Evolutionary conservation across 768 basidiomycete species (phyloP).

Genomic region (Trametes cinnabarina): DNA sequence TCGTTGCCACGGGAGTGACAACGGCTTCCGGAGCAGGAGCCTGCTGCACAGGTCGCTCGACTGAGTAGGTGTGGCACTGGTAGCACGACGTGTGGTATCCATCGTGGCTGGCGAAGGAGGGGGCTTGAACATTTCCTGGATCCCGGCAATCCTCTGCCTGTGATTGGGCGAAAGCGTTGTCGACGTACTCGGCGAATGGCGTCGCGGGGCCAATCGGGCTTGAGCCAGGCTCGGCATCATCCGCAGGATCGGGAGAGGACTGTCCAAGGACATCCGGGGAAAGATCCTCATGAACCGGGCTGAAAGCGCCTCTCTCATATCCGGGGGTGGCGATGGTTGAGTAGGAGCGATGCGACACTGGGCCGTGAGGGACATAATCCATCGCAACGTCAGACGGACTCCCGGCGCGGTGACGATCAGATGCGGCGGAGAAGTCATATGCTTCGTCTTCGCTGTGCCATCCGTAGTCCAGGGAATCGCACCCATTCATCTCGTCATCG

Average conservation of each 20-base stretch:
- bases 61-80: constrained; percentile 23
- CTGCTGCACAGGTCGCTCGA: constrained; percentile 32
- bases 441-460: constrained; percentile 37
- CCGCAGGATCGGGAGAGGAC: constrained; percentile 53
- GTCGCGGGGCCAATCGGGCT: constrained; percentile 76
- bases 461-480: constrained; percentile 31
- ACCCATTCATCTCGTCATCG: constrained; percentile 47
- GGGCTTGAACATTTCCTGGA: constrained; percentile 7
- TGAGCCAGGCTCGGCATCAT: constrained; percentile 52
- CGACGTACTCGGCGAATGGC: constrained; percentile 74
- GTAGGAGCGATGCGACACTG: constrained; percentile 4
- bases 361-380: constrained; percentile 20
- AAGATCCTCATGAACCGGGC: constrained; percentile 63
- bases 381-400: constrained; percentile 17
- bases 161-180: constrained; percentile 59
- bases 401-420: constrained; percentile 5
- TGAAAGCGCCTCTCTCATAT: constrained; percentile 46
- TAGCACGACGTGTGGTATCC: constrained; percentile 30
- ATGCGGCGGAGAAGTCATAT: constrained; percentile 28
- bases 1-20: constrained; percentile 48
- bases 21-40: constrained; percentile 42
- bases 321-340: neutral
- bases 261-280: constrained; percentile 57
- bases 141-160: constrained; percentile 8
- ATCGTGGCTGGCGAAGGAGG: constrained; percentile 21